Evolutionary conservation across 495 filamentous ascomycete genomes (phyloP).

Genomic region (Melanomma pulvis-pyrius): DNA sequence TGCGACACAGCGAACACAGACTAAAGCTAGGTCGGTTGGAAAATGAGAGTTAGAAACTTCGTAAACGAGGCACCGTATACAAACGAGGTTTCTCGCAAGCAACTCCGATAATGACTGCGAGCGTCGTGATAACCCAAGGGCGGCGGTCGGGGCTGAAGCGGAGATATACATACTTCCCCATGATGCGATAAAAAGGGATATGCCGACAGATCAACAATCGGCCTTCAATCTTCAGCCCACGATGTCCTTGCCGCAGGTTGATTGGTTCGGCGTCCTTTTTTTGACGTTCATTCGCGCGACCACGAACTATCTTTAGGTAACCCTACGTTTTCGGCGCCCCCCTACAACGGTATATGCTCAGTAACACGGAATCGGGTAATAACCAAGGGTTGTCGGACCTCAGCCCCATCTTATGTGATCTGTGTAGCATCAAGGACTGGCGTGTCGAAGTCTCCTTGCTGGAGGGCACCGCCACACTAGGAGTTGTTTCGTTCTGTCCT

Average conservation of each 20-base stretch:
- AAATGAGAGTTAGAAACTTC: no score
- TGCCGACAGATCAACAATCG: neutral
- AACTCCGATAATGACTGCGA: neutral
- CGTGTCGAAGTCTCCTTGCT: no score
- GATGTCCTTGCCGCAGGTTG: neutral
- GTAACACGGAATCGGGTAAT: neutral
- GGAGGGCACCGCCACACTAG: no score
- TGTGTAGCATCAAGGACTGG: no score
- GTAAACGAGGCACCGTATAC: neutral
- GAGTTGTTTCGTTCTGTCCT: no score
- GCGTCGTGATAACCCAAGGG: neutral
- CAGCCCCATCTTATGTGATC: no score
- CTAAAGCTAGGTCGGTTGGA: neutral
- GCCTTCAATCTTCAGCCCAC: neutral
- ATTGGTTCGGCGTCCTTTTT: slow-evolving; percentile 1
- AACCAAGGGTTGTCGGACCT: no score
- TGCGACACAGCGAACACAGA: neutral
- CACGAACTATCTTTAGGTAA: neutral
- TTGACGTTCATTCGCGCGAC: neutral
- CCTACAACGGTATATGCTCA: no score
- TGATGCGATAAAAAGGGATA: neutral
- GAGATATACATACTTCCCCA: neutral
- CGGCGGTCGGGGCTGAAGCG: neutral
- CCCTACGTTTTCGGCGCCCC: no score
- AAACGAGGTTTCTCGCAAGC: neutral